Evolutionary conservation across 106 monocot genomes (phyloP).

Genomic region (Cymbidium sinense): DNA sequence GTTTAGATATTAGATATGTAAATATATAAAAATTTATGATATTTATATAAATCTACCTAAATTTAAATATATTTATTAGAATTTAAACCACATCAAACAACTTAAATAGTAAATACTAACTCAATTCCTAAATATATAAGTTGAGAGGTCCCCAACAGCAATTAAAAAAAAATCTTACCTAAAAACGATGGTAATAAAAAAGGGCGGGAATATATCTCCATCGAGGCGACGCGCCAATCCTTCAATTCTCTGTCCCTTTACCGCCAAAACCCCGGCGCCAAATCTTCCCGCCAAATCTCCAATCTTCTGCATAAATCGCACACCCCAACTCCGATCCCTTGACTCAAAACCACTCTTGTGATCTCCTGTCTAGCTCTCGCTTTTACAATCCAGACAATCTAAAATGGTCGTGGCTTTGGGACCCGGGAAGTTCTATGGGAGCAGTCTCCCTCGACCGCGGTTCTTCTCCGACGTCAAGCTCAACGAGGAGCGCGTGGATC

Average conservation of each 20-base stretch:
- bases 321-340: no score
- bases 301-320: not conserved
- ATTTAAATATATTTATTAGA: no score
- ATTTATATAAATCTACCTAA: no score
- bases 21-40: no score
- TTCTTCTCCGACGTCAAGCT: slow-evolving; percentile 44
- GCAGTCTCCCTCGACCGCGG: slow-evolving; percentile 65
- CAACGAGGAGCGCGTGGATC: slow-evolving; percentile 46
- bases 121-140: no score
- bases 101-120: no score
- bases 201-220: not conserved
- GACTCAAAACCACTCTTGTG: no score
- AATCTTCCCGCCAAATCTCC: slow-evolving; percentile 6
- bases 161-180: no score
- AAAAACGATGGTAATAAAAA: no score
- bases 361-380: not conserved
- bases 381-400: not conserved
- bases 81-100: no score
- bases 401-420: slow-evolving; percentile 63
- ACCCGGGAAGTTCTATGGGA: slow-evolving; percentile 79
- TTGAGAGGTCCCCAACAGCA: no score
- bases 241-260: not conserved
- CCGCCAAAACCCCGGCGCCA: slow-evolving; percentile 9
- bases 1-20: no score
- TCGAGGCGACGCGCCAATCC: not conserved